Percentiles rank a stretch among this genome's conserved stretches.
These are phyloP conservation scores for Aeschynomene evenia DNA, from an alignment of 306 rosid species.

Conservation along the genomic window DNA sequence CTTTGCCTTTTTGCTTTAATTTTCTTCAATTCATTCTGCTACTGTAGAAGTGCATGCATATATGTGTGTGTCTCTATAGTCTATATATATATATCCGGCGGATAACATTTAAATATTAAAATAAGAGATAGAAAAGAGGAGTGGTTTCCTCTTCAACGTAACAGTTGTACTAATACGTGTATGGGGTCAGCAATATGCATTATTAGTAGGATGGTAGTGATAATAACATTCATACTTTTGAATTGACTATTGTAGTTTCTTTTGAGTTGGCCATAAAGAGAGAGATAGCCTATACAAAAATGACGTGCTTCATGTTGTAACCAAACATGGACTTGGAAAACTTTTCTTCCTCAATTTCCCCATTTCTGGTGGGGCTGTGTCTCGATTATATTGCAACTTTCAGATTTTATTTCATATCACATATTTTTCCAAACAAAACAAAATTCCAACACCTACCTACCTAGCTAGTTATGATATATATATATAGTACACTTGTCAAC, in stretches of 20 bases:
- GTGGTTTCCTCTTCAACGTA: slow-evolving; percentile 7
- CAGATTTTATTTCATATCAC: neutral
- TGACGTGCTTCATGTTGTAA: slow-evolving; percentile 21
- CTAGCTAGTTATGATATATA: no score
- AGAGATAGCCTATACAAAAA: slow-evolving; percentile 14
- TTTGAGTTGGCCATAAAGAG: slow-evolving; percentile 31
- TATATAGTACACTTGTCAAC: slow-evolving; percentile 44
- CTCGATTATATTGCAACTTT: slow-evolving; percentile 13
- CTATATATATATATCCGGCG: neutral
- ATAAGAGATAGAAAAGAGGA: neutral
- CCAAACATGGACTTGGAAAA: neutral
- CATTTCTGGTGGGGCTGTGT: slow-evolving; percentile 3
- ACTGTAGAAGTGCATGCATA: neutral
- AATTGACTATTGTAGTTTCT: slow-evolving; percentile 31
- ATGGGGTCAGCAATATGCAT: slow-evolving; percentile 45
- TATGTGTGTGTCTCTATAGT: no score
- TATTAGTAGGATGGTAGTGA: slow-evolving; percentile 36
- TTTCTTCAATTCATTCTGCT: neutral
- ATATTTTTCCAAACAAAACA: slow-evolving; percentile 19
- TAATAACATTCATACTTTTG: slow-evolving; percentile 38
- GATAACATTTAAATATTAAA: slow-evolving; percentile 14
- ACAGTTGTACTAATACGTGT: slow-evolving; percentile 32
- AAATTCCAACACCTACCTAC: neutral
- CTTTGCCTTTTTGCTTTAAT: slow-evolving; percentile 6
- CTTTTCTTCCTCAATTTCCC: neutral